Evolutionary conservation across 108 stramenopile genomes (phyloP), one percentile per base, ranked within the genome.

Genomic region (Nitzschia inconspicua): DNA sequence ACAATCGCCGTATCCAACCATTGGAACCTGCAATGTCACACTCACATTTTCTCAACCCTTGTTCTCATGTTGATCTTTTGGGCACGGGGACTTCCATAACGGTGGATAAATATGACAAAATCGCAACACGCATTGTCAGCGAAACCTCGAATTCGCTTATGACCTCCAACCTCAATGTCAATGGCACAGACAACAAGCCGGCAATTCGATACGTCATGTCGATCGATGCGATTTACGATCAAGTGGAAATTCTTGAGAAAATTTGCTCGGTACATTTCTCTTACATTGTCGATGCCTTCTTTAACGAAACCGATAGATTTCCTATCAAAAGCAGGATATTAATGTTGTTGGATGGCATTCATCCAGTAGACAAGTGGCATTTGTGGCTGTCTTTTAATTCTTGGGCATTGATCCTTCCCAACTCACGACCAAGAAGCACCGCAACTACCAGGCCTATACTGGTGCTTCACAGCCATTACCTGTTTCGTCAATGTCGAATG

Each of bases 381-480:
- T 72, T 23, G 41, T 51, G 26, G 64, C 71, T 2, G 26, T 46
- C 19, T 51, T 53, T 40, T 42, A 52, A 28, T 72, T 51, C 32
- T 23, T 72, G 13, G 71, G 71, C 20, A 27, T 72, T 0, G 63
- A 65, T 44, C 71, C 71, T 0, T 72, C 26, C 47, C 35, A 44
- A 37, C 44, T 60, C 0, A 55, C 61, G 1, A 49, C 23, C 3
- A 54, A 42, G 14, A 57, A 24, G 1, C 19, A 41, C 18, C 28
- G 3, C 27, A 44, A 9, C 23, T 72, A 11, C 57, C 71, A 3
- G 26, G 44, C 5, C 37, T 72, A 0, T 22, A 43, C 26, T 72
- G 71, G 71, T 63, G 71, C 18, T 72, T 72, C 26, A 32, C 44
- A 16, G 42, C 34, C 24, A 72, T 64, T 19, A 72, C 71, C 2